Evolutionary conservation across 805 yeast species (phyloP).

Genomic region (Kodamaea kaohsiungensis): DNA sequence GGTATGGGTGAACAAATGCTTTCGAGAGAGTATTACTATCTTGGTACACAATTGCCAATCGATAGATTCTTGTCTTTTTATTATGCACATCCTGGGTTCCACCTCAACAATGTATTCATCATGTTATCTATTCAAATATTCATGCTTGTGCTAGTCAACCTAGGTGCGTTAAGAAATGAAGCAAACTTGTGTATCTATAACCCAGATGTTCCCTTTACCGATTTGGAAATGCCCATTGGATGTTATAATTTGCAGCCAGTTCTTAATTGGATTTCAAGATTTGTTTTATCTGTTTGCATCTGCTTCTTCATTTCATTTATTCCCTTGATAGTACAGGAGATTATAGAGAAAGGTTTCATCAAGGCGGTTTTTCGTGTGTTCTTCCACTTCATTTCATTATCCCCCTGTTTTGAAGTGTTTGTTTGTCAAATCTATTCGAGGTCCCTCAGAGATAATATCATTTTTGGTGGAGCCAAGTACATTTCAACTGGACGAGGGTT

Average conservation of each 20-base stretch:
- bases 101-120: slow-evolving; percentile 85
- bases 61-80: slow-evolving; percentile 90
- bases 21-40: slow-evolving; percentile 86
- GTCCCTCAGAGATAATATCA: slow-evolving; percentile 70
- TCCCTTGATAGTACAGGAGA: slow-evolving; percentile 84
- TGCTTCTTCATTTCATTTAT: slow-evolving; percentile 91
- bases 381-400: slow-evolving; percentile 76
- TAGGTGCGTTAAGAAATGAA: slow-evolving; percentile 79
- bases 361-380: slow-evolving; percentile 69
- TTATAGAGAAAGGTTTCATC: slow-evolving; percentile 81
- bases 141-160: slow-evolving; percentile 73
- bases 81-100: slow-evolving; percentile 97
- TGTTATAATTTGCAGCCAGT: slow-evolving; percentile 86
- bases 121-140: slow-evolving; percentile 85
- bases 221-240: slow-evolving; percentile 72
- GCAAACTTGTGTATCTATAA: slow-evolving; percentile 67
- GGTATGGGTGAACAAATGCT: slow-evolving; percentile 98
- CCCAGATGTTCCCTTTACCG: slow-evolving; percentile 69
- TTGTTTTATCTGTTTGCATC: slow-evolving; percentile 85
- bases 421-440: slow-evolving; percentile 91
- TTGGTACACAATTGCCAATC: slow-evolving; percentile 86
- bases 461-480: slow-evolving; percentile 90
- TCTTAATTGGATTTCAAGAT: slow-evolving; percentile 86
- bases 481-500: slow-evolving; percentile 94
- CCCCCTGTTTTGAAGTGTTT: slow-evolving; percentile 93